Percentiles rank a stretch among this genome's conserved stretches.
phyloP scores from a whole-genome alignment of 116 monocot genomes.

The Trichopus zeylanicus region DNA sequence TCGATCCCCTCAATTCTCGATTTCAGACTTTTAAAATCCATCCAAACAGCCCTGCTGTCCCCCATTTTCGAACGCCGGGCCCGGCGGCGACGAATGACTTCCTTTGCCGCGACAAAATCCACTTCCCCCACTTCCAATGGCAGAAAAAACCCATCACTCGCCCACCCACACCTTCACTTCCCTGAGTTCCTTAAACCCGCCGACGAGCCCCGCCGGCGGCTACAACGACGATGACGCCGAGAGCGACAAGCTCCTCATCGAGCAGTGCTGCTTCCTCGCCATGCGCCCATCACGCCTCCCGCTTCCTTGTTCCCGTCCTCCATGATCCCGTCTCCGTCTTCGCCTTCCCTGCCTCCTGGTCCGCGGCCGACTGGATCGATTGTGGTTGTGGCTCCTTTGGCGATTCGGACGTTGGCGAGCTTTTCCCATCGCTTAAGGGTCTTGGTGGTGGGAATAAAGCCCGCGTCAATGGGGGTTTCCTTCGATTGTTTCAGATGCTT shows the following conservation, averaged over 20 bases:
- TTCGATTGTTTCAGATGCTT: slow-evolving; percentile 26
- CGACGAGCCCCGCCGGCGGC: too few species aligned
- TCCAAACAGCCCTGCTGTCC: too few species aligned
- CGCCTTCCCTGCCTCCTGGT: slow-evolving; percentile 39
- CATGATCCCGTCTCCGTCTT: slow-evolving; percentile 20
- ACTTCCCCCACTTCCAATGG: too few species aligned
- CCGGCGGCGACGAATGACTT: too few species aligned
- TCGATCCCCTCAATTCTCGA: too few species aligned
- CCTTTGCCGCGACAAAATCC: too few species aligned
- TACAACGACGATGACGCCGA: too few species aligned
- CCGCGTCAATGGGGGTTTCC: slow-evolving; percentile 30
- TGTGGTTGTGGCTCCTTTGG: slow-evolving; percentile 22
- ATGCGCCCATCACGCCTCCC: slow-evolving; percentile 11
- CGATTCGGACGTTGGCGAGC: slow-evolving; percentile 21
- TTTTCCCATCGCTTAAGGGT: slow-evolving; percentile 48
- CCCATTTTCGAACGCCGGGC: too few species aligned
- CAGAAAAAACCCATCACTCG: too few species aligned
- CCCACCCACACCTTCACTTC: too few species aligned
- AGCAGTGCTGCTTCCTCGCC: slow-evolving; percentile 16
- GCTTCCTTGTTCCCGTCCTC: slow-evolving; percentile 14
- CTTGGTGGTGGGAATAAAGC: slow-evolving; percentile 19
- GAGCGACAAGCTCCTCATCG: slow-evolving; percentile 10
- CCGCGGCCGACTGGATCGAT: slow-evolving; percentile 30
- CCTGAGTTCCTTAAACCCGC: too few species aligned
- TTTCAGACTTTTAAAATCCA: too few species aligned